Percentiles rank a stretch among this genome's conserved stretches.
These are phyloP conservation scores for Botrytis elliptica DNA, from an alignment of 2,329 filamentous ascomycete genomes.

Conservation along the genomic window DNA sequence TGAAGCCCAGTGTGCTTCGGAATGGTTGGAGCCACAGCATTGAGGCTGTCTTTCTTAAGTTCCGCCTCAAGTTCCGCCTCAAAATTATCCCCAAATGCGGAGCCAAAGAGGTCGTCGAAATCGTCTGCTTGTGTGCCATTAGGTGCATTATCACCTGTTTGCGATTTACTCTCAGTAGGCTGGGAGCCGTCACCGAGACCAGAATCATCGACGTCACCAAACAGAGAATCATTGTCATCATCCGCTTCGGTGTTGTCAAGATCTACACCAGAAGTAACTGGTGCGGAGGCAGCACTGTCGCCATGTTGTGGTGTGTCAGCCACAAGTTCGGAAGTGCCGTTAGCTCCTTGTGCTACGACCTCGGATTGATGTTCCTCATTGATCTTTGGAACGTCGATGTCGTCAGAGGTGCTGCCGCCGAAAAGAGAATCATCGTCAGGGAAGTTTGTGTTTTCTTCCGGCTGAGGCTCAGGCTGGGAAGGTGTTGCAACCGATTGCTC, in stretches of 20 bases:
- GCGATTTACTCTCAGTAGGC: rapidly evolving
- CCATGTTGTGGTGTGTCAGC: neutral
- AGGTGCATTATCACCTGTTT: neutral
- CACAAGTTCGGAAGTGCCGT: neutral
- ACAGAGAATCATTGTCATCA: neutral
- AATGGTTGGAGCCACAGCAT: neutral
- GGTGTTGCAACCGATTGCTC: rapidly evolving
- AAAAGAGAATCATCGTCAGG: neutral
- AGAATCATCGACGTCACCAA: neutral
- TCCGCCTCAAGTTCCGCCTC: neutral
- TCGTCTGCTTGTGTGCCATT: neutral
- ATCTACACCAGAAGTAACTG: rapidly evolving
- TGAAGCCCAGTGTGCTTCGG: neutral
- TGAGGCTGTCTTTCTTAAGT: neutral
- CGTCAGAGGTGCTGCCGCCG: rapidly evolving
- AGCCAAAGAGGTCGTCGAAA: neutral
- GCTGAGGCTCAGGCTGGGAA: neutral
- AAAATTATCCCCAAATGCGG: neutral
- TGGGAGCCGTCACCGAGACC: neutral
- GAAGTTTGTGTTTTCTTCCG: neutral
- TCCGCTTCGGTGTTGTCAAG: neutral
- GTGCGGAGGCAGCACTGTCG: neutral
- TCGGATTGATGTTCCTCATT: rapidly evolving
- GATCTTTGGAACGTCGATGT: neutral
- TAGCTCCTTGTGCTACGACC: rapidly evolving